Evolutionary conservation across 176 grass and related monocot species (phyloP).

Genomic region (Rhynchospora breviuscula): DNA sequence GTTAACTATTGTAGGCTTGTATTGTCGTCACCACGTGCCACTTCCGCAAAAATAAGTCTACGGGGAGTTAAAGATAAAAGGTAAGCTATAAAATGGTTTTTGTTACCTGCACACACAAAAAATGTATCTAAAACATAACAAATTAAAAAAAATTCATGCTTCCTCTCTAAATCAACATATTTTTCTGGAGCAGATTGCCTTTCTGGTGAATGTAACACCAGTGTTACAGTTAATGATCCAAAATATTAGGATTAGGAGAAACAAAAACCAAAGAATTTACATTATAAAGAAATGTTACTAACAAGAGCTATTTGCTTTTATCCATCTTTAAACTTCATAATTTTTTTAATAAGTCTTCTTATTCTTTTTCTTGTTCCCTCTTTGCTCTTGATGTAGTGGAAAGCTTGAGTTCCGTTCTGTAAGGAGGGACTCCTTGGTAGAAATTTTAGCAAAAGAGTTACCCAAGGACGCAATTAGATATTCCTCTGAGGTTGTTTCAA

Average conservation of each 20-base stretch:
- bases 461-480: constrained; percentile 53
- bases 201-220: background rate
- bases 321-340: background rate
- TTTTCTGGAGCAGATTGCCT: background rate
- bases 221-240: background rate
- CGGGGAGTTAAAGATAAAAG: background rate
- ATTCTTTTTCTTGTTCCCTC: background rate
- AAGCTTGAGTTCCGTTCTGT: constrained; percentile 51
- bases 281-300: background rate
- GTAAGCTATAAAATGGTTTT: constrained; percentile 1
- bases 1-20: background rate
- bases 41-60: constrained; percentile 5
- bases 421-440: constrained; percentile 45
- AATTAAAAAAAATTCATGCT: background rate
- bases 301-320: background rate
- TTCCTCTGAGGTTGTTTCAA: constrained; percentile 59
- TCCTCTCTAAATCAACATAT: background rate
- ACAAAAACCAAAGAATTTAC: background rate
- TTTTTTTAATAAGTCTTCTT: background rate
- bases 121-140: background rate
- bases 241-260: background rate
- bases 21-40: background rate
- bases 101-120: background rate
- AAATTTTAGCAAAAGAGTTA: constrained; percentile 43
- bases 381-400: constrained; percentile 25